Conservation (phyloP, 345 rosid species). For the Eucalyptus lansdowneana region DNA sequence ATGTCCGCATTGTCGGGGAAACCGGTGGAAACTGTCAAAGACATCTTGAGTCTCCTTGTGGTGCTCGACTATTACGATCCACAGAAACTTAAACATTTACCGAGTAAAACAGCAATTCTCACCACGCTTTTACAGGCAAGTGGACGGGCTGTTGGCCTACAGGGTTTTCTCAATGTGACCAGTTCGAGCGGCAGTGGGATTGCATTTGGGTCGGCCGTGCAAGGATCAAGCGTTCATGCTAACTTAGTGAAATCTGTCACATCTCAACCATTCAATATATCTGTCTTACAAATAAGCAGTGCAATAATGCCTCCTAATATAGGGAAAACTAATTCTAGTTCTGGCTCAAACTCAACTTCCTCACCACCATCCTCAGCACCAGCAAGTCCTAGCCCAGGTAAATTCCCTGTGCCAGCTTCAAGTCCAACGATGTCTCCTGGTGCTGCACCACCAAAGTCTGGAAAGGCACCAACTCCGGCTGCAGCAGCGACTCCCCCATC, state of each 20-base stretch:
- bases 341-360: background rate
- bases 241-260: slow-evolving; percentile 5
- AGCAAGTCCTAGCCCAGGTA: background rate
- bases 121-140: slow-evolving; percentile 20
- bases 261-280: slow-evolving; percentile 8
- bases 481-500: background rate
- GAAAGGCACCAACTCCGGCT: background rate
- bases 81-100: background rate
- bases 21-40: background rate
- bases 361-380: background rate
- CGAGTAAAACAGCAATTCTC: background rate
- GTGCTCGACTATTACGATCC: slow-evolving; percentile 18
- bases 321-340: background rate
- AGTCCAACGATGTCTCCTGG: background rate
- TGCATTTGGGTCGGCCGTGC: slow-evolving; percentile 7
- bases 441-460: background rate
- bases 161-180: slow-evolving; percentile 24
- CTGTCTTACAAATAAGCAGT: slow-evolving; percentile 19
- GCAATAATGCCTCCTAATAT: slow-evolving; percentile 1
- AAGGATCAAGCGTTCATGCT: background rate
- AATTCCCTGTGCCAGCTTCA: background rate
- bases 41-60: slow-evolving; percentile 12
- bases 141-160: slow-evolving; percentile 4
- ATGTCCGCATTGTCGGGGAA: background rate
- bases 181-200: background rate